phyloP scores from a whole-genome alignment of 495 filamentous ascomycete genomes.

The Talaromyces adpressus region DNA sequence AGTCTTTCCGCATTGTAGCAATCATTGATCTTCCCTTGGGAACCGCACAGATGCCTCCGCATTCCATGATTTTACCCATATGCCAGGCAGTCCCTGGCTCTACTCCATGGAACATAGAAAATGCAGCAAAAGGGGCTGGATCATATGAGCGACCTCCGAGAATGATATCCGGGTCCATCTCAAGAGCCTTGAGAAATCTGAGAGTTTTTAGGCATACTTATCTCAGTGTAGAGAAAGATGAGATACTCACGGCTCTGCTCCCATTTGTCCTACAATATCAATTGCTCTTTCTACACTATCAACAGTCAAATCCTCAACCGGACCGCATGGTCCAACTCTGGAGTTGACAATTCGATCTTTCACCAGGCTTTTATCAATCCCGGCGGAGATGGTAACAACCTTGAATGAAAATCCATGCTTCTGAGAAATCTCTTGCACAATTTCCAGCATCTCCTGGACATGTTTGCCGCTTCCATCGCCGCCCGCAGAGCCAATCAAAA shows the following conservation, averaged over 20 bases:
- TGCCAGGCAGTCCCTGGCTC: conserved; percentile 29
- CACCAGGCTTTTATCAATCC: conserved; percentile 24
- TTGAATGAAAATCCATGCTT: conserved; percentile 29
- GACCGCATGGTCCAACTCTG: conserved; percentile 21
- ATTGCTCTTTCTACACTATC: conserved; percentile 27
- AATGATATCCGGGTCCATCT: conserved; percentile 34
- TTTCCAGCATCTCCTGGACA: conserved; percentile 32
- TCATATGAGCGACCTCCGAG: conserved; percentile 44
- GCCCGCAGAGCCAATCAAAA: conserved; percentile 41
- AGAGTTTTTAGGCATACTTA: background rate
- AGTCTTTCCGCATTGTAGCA: conserved; percentile 30
- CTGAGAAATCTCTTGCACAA: conserved; percentile 21
- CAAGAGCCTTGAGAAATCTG: conserved; percentile 28
- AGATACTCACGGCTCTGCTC: conserved; percentile 16
- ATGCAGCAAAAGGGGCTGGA: conserved; percentile 41
- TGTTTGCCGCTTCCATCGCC: conserved; percentile 40
- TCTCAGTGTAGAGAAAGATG: background rate
- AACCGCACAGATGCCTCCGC: conserved; percentile 37
- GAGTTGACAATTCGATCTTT: conserved; percentile 17
- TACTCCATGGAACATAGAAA: conserved; percentile 21
- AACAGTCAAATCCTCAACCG: conserved; percentile 30
- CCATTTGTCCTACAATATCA: conserved; percentile 24
- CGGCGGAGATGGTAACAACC: conserved; percentile 31
- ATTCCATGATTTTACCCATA: conserved; percentile 50
- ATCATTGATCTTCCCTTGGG: conserved; percentile 34